Base-by-base conservation (phyloP, 805 yeast species). In the Kodamaea fukazawae region DNA sequence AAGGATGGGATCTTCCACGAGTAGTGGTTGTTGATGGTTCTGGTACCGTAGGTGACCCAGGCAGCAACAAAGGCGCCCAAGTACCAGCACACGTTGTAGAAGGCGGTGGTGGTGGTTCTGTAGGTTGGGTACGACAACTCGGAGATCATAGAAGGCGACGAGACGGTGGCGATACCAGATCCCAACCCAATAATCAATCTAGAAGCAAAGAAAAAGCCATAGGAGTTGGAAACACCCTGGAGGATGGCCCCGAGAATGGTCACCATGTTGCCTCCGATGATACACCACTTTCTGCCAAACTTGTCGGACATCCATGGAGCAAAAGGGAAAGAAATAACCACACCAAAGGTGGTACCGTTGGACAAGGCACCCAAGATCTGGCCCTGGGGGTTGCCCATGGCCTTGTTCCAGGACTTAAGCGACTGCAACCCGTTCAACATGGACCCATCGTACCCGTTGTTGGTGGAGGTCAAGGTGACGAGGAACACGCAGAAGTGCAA, bases 1-100 rank as follows among this genome's bases (percentile, higher is more conserved):
- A 65, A 65, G 9, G 78, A 65, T 29, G 83, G 83, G 40, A 77
- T 60, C 58, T 78, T 73, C 82, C 82, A 78, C 18, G 70, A 60
- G 65, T 70, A 68, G 28, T 60, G 51, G 32, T 32, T 47, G 7
- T 34, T 40, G 12, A 63, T 44, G 14, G 50, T 45, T 37, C 65
- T 55, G 12, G 76, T 63, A 51, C 79, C 81, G 46, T 62, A 74
- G 2, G 77, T 63, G 36, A 69, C 65, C 75, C 77, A 71, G 18
- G 77, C 74, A 6, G 80, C 75, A 34, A 76, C 53, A 40, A 74
- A 52, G n/a, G 78, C 77, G 33, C 81, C 81, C 28, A 73, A 49
- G 48, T 71, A 74, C 79, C 78, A 75, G 44, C 70, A 67, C 14
- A 71, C 65, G 54, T 76, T 76, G 58, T 66, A 76, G 40, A 68